Evolutionary conservation across 2,329 filamentous ascomycete genomes (phyloP).

Genomic region (Diaporthe longicolla): DNA sequence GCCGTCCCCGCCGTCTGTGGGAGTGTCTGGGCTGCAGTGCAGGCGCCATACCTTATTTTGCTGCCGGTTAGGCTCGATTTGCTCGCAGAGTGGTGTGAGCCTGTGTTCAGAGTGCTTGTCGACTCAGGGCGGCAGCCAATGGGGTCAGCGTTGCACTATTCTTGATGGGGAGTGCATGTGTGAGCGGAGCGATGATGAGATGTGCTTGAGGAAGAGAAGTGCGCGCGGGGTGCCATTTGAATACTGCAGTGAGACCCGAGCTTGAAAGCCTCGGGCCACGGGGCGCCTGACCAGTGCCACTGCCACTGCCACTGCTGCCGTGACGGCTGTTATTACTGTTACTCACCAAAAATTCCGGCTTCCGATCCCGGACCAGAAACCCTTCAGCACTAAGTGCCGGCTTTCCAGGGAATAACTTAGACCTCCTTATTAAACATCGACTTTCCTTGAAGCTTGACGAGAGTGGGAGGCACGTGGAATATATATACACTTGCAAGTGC

Average conservation of each 20-base stretch:
- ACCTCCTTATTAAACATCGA: neutral
- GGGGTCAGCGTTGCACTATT: constrained; percentile 23
- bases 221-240: constrained; percentile 42
- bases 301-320: neutral
- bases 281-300: neutral
- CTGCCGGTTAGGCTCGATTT: constrained; percentile 3
- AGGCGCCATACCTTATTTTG: constrained; percentile 23
- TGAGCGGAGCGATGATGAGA: constrained; percentile 59
- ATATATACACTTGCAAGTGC: neutral
- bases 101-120: constrained; percentile 18
- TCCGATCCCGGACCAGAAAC: constrained; percentile 32
- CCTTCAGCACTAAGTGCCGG: neutral
- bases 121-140: constrained; percentile 28
- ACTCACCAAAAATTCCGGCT: constrained; percentile 27
- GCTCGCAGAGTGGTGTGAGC: constrained; percentile 18
- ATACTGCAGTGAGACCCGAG: constrained; percentile 32
- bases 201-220: constrained; percentile 49
- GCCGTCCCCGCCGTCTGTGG: neutral
- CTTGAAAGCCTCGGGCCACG: neutral
- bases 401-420: neutral
- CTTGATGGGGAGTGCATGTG: constrained; percentile 50
- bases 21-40: constrained; percentile 24
- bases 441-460: neutral
- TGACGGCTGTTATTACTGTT: constrained; percentile 1
- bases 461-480: too few relatives aligned